Percentiles rank a stretch among this genome's conserved stretches.
phyloP scores from a whole-genome alignment of 2,329 filamentous ascomycete genomes.

The Alternaria sp. region DNA sequence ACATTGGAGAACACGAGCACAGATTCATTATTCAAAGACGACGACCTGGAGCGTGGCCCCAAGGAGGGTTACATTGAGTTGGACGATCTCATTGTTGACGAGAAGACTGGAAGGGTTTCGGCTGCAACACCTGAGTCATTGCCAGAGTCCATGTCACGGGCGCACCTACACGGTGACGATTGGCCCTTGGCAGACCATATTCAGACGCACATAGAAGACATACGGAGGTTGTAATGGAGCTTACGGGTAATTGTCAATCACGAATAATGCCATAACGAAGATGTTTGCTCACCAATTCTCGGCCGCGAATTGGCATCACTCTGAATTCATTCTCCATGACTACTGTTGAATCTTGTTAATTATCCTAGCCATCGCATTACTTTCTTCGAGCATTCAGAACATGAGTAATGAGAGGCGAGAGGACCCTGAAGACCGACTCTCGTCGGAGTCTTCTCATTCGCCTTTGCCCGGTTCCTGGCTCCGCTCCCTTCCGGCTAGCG shows the following conservation, averaged over 20 bases:
- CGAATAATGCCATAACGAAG: background rate
- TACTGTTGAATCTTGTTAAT: background rate
- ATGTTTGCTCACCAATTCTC: background rate
- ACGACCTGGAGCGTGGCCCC: background rate
- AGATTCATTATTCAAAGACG: background rate
- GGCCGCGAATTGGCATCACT: background rate
- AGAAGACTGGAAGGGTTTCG: background rate
- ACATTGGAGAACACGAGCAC: background rate
- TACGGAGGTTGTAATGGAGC: background rate
- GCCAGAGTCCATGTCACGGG: background rate
- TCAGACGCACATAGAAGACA: background rate
- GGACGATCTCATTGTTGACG: background rate
- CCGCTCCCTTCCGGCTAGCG: background rate
- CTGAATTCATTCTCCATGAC: background rate
- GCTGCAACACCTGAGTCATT: background rate
- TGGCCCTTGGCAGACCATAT: background rate
- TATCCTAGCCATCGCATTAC: background rate
- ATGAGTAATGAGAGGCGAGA: background rate
- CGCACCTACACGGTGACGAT: background rate
- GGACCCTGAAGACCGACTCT: background rate
- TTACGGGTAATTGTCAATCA: background rate
- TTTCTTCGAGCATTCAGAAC: background rate
- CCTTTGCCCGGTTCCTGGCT: background rate
- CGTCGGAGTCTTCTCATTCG: background rate
- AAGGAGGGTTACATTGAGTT: background rate